Percentiles rank a stretch among this genome's conserved stretches.
Evolutionary conservation across 2,329 filamentous ascomycete genomes (phyloP).

Genomic region (Aureobasidium sp.): DNA sequence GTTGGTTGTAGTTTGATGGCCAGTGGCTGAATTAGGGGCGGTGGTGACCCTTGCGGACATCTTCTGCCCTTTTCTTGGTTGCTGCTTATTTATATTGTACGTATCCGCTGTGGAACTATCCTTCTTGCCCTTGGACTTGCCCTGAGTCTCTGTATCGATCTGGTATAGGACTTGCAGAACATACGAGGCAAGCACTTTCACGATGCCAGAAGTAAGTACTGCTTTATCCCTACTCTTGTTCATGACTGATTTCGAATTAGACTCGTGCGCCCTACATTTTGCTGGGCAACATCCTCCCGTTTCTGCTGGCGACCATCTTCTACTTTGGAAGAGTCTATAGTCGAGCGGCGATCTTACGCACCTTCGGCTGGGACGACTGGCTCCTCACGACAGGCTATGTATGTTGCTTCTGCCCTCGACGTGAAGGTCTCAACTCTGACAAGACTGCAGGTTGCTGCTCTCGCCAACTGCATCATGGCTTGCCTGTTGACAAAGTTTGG

Average conservation of each 20-base stretch:
- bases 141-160: not conserved
- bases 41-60: not conserved
- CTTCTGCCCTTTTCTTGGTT: not conserved
- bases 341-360: not conserved
- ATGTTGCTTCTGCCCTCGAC: not conserved
- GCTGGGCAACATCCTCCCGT: constrained; percentile 8
- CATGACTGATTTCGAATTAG: not conserved
- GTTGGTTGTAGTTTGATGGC: not conserved
- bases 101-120: not conserved
- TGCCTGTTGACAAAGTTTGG: not conserved
- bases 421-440: not conserved
- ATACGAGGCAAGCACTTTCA: not conserved
- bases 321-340: not conserved
- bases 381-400: not conserved
- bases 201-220: not conserved
- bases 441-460: not conserved
- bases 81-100: not conserved
- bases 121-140: not conserved
- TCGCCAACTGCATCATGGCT: constrained; percentile 11
- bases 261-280: constrained; percentile 2
- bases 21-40: not conserved
- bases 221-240: not conserved
- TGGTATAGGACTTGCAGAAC: not conserved
- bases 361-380: constrained; percentile 9
- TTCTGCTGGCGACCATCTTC: not conserved